Evolutionary conservation across 164 flowering plant genomes (phyloP), one percentile per base, ranked within the genome.

Genomic region (Piper betle): DNA sequence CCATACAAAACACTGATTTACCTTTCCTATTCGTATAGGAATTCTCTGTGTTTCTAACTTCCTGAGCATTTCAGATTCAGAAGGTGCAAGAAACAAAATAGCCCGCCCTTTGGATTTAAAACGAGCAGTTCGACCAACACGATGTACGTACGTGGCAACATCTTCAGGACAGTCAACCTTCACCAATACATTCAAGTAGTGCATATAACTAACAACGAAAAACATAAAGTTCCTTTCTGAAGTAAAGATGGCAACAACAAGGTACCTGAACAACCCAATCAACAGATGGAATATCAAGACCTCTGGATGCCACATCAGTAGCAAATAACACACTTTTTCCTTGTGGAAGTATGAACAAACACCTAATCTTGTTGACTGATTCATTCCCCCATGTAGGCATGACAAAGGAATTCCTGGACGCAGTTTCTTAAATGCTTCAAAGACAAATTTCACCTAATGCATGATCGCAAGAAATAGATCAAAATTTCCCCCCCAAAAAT

Each of bases 221-320:
- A 10, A 15, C 15, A 12, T 16, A n/a, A 40, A 8, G 33, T 5
- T 33, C 3, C 1, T 52, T 55, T 37, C 16, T 60, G 48, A 54
- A 59, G 9, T 41, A 57, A 40, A 18, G 11, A 12, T n/a, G 15
- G 15, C 12, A 10, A 2, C 0, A 2, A 10, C 10, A 10, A 46
- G 55, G 59, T 40, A 93, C 96, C 95, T 88, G 99, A 37, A 94
- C 95, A 71, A 94, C 97, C 99, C 96, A 94, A 72, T 94, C 93
- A 71, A 91, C 96, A 39, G 81, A 82, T 37, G 86, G 79, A 58
- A 94, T 88, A 78, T 94, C 96, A 68, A 94, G 95, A 33, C 99
- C 97, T 76, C 99, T 86, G 39, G 99, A 72, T 25, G 86, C 82
- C 37, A 94, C 93, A 76, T 94, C 99, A 50, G 99, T 94, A 50